Evolutionary conservation across 805 yeast species (phyloP), one percentile per base, ranked within the genome.

Genomic region (Brettanomyces sp.): DNA sequence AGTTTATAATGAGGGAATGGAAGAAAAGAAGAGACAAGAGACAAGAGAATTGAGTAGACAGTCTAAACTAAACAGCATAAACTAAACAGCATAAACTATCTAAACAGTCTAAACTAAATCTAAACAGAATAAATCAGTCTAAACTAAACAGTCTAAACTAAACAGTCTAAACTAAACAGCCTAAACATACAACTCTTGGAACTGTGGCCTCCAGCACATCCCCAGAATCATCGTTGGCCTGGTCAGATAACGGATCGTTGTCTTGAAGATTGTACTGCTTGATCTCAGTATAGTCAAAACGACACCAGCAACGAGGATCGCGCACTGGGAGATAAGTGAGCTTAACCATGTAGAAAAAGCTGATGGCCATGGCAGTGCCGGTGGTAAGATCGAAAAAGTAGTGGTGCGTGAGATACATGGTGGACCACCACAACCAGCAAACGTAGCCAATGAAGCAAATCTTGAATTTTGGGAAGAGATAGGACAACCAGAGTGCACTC

Each of bases 401-500:
- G 64, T 90, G 98, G 65, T 90, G 98, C 0, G 96, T 89, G 56
- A 90, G 73, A 65, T 90, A 90, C 98, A 91, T 90, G n/a, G 97
- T 91, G 35, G 93, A 76, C 97, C 97, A 90, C 97, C 97, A 90
- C 54, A 90, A 74, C 95, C 95, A 87, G 53, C 80, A 68, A n/a
- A 87, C 91, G 62, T 90, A 91, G 22, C 70, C 66, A 59, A 82
- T 71, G 69, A 87, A 84, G 5, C 81, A 51, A 4, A 82, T 76
- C 1, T 77, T 72, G 48, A 69, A 70, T 39, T 66, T 70, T 13
- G 97, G 97, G 63, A 89, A 89, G 45, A 88, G 68, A 69, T 87
- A 86, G 39, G 82, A 71, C 56, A 90, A 69, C 64, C 90, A 90
- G 49, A 89, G 69, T 3, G 88, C 95, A 62, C 87, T 95, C 87